phyloP scores from a whole-genome alignment of 2,329 filamentous ascomycete species.

The Stemphylium vesicarium region DNA sequence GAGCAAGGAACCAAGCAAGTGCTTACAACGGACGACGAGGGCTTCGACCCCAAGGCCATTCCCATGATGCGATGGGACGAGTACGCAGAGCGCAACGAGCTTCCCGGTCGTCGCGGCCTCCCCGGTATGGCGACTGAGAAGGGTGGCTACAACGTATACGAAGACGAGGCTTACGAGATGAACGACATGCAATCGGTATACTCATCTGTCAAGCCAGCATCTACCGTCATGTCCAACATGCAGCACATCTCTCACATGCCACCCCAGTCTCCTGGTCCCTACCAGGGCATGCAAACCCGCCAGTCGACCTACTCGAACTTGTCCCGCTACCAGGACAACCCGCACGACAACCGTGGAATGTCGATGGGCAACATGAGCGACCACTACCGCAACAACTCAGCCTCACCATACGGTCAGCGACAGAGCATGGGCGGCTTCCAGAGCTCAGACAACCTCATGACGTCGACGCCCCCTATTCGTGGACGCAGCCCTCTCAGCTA shows the following conservation, averaged over 20 bases:
- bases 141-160: slow-evolving; percentile 64
- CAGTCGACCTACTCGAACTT: slow-evolving; percentile 74
- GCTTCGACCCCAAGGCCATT: slow-evolving; percentile 89
- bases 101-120: slow-evolving; percentile 86
- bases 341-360: slow-evolving; percentile 62
- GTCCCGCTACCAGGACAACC: slow-evolving; percentile 69
- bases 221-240: slow-evolving; percentile 87
- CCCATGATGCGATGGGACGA: slow-evolving; percentile 97
- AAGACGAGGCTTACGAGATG: slow-evolving; percentile 87
- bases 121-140: slow-evolving; percentile 62
- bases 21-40: slow-evolving; percentile 80
- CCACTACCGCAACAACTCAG: slow-evolving; percentile 23
- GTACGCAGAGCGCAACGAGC: slow-evolving; percentile 83
- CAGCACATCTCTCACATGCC: slow-evolving; percentile 77
- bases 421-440: slow-evolving; percentile 53
- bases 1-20: slow-evolving; percentile 91
- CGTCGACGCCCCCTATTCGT: slow-evolving; percentile 45
- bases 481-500: slow-evolving; percentile 60
- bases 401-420: slow-evolving; percentile 48
- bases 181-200: slow-evolving; percentile 98
- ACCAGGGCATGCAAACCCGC: slow-evolving; percentile 68
- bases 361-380: slow-evolving; percentile 64
- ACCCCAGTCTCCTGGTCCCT: slow-evolving; percentile 75
- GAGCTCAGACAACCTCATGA: slow-evolving; percentile 50
- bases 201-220: slow-evolving; percentile 84